These are phyloP conservation scores for Corylus avellana DNA, from an alignment of 306 rosid species.

Conservation along the genomic window DNA sequence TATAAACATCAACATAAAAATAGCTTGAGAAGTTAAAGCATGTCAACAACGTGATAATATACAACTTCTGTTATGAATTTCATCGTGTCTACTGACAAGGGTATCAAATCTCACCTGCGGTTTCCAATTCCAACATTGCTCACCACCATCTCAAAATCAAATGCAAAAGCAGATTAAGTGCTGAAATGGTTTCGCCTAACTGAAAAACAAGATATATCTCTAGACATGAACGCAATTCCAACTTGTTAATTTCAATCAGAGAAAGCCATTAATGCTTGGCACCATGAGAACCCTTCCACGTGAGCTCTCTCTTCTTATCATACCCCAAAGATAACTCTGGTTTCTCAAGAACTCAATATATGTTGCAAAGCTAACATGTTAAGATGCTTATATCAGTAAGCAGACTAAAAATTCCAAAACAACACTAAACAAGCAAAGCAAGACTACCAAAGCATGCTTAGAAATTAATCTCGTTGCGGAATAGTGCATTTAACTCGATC, in stretches of 20 bases:
- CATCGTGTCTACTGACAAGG: slow-evolving; percentile 5
- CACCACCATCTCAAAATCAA: background rate
- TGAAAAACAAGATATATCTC: background rate
- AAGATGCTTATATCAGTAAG: background rate
- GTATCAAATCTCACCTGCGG: background rate
- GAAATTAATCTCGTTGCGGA: background rate
- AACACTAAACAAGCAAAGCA: background rate
- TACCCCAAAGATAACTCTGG: background rate
- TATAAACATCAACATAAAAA: slow-evolving; percentile 1
- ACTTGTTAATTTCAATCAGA: background rate
- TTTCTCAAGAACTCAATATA: background rate
- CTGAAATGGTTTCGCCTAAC: background rate
- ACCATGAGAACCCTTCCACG: background rate
- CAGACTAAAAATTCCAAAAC: background rate
- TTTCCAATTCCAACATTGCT: background rate
- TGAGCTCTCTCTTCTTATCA: background rate
- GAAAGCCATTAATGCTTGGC: background rate
- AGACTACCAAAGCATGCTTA: background rate
- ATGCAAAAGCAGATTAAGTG: background rate
- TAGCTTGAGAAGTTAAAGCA: slow-evolving; percentile 1
- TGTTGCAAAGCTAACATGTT: background rate
- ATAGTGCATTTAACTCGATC: background rate
- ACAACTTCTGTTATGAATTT: background rate
- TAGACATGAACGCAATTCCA: background rate
- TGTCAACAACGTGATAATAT: background rate